These are phyloP conservation scores for Plasmodium relictum DNA, from an alignment of 169 alveolate species.

Conservation along the genomic window DNA sequence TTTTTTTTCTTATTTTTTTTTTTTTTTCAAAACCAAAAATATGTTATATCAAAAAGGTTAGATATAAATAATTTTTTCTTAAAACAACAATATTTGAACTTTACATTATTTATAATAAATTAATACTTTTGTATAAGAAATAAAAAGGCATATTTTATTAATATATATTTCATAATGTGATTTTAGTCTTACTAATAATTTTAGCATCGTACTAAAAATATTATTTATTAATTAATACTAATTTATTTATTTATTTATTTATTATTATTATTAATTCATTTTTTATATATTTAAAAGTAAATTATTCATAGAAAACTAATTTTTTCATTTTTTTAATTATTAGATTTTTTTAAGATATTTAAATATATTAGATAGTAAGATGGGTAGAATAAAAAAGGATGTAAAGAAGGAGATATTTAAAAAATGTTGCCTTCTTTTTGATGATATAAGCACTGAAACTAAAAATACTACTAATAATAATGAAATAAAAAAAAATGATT, in stretches of 20 bases:
- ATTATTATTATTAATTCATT: too few species aligned
- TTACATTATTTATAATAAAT: too few species aligned
- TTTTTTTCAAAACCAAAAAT: slow-evolving; percentile 15
- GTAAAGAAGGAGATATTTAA: slow-evolving; percentile 15
- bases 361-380: slow-evolving; percentile 27
- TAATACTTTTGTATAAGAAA: too few species aligned
- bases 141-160: too few species aligned
- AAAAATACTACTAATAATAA: neutral
- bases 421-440: neutral
- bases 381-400: slow-evolving; percentile 7
- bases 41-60: slow-evolving; percentile 10
- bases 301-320: neutral
- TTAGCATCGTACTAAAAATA: too few species aligned
- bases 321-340: neutral
- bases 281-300: too few species aligned
- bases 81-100: too few species aligned
- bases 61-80: too few species aligned
- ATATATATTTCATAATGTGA: too few species aligned
- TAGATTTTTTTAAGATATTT: slow-evolving; percentile 37
- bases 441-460: neutral
- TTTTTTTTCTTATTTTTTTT: slow-evolving; percentile 62
- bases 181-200: too few species aligned
- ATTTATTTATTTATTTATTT: too few species aligned
- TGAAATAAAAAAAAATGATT: neutral
- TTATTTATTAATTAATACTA: too few species aligned